Base-by-base conservation (phyloP, 305 asterid species). In the Plantago rigida region DNA sequence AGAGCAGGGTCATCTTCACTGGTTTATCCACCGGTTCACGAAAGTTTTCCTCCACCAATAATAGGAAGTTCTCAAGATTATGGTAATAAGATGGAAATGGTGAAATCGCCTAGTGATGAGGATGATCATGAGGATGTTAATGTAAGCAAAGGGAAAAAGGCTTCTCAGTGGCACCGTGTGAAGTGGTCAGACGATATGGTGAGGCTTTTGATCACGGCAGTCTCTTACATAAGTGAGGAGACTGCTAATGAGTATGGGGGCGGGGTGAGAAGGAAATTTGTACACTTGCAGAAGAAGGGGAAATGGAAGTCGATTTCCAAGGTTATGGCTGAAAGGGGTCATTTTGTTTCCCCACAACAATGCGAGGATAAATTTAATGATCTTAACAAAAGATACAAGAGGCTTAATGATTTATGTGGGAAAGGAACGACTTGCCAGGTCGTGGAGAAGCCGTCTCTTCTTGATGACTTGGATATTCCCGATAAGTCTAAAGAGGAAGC, bases 111-210 rank as follows among this genome's bases (percentile, higher is more conserved):
- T 5, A 87, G 96, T 34, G 96, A 87, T 64, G 92, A 87, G 17
- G 96, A 87, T 17, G 96, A 85, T 47, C 82, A 82, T 0, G 91
- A 85, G 48, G 94, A 80, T 63, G 63, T 63, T 57, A 81, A 77
- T 65, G 65, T 61, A 17, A 52, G 58, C 73, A 79, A 72, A 71
- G 90, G 83, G 61, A 83, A 85, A 73, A 87, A 85, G 68, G 61
- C 77, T 3, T 73, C 93, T 12, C 75, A 78, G 0, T 88, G 96
- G 96, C 95, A 84, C 10, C 90, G 96, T 29, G 95, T 88, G 65
- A 88, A 88, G 63, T 88, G 96, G 96, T 83, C 95, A 0, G 93
- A 85, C 64, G 11, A 63, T 5, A 88, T 88, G 96, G 96, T 88
- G 13, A 74, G 85, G 69, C 67, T 88, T 63, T 69, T 88, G 14